Evolutionary conservation across 768 basidiomycete species (phyloP).

Genomic region (Macrolepiota fuliginosa): DNA sequence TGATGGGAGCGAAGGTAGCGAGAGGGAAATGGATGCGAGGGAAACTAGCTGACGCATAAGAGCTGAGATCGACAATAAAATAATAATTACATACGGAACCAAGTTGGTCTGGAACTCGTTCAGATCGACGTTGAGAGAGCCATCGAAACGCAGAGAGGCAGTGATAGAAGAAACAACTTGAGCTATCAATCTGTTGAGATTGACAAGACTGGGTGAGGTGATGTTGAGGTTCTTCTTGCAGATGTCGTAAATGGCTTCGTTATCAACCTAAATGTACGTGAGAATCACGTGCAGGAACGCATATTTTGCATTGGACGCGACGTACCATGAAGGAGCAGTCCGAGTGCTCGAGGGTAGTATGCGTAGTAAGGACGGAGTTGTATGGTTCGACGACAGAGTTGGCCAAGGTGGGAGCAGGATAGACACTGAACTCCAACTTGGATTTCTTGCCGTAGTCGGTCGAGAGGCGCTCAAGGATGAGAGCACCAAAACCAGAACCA

Average conservation of each 20-base stretch:
- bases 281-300: not conserved
- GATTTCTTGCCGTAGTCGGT: slow-evolving; percentile 99
- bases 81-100: slow-evolving; percentile 71
- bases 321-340: slow-evolving; percentile 99
- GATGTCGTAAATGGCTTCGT: slow-evolving; percentile 99
- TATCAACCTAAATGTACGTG: slow-evolving; percentile 69
- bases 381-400: slow-evolving; percentile 99
- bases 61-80: slow-evolving; percentile 1
- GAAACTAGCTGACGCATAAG: slow-evolving; percentile 54
- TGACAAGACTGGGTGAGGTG: slow-evolving; percentile 82
- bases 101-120: slow-evolving; percentile 99
- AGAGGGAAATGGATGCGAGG: slow-evolving; percentile 98
- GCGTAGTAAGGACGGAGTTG: slow-evolving; percentile 96
- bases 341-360: slow-evolving; percentile 99
- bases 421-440: slow-evolving; percentile 97
- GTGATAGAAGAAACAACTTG: slow-evolving; percentile 99
- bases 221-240: slow-evolving; percentile 95
- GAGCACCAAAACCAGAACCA: slow-evolving; percentile 98
- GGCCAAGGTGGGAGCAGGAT: slow-evolving; percentile 84
- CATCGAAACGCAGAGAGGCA: slow-evolving; percentile 95
- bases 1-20: slow-evolving; percentile 91
- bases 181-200: slow-evolving; percentile 95
- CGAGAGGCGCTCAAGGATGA: slow-evolving; percentile 94
- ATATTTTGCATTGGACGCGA: not conserved
- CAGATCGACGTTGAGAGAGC: slow-evolving; percentile 94